Conservation (phyloP, 345 rosid genomes). For the Ceriops decandra region DNA sequence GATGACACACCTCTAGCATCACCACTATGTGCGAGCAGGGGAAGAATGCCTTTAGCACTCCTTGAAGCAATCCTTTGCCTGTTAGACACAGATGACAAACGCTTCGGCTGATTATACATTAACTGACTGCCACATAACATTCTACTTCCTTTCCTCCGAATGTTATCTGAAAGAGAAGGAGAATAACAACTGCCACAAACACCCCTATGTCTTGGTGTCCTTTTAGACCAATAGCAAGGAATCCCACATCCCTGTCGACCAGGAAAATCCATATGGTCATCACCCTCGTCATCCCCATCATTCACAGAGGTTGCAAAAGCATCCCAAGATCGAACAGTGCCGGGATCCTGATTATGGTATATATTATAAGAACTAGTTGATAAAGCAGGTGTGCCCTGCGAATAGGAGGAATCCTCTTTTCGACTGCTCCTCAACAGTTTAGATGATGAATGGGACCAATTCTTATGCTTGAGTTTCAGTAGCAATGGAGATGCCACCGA, state of each 20-base stretch:
- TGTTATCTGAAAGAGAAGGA: constrained; percentile 84
- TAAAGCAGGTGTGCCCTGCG: constrained; percentile 82
- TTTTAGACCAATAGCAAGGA: constrained; percentile 90
- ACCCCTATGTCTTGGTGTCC: constrained; percentile 68
- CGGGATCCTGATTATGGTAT: constrained; percentile 53
- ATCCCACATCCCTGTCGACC: constrained; percentile 91
- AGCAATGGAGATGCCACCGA: constrained; percentile 66
- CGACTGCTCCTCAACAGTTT: constrained; percentile 44
- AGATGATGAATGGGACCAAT: constrained; percentile 58
- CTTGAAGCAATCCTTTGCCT: constrained; percentile 50
- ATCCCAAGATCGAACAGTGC: constrained; percentile 85
- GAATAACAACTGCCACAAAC: constrained; percentile 74
- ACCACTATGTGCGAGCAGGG: constrained; percentile 61
- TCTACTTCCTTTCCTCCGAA: constrained; percentile 83
- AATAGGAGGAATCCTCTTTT: constrained; percentile 72
- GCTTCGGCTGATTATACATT: constrained; percentile 48
- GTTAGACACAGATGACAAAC: constrained; percentile 42
- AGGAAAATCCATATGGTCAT: constrained; percentile 74
- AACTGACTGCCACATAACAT: constrained; percentile 72
- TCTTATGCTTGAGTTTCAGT: constrained; percentile 54
- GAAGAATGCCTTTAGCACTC: constrained; percentile 71
- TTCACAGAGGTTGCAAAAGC: constrained; percentile 75
- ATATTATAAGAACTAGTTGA: constrained; percentile 76
- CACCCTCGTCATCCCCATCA: constrained; percentile 71
- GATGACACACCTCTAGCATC: constrained; percentile 78